Evolutionary conservation across 192 early-diverging fungal species (phyloP), one percentile per base, ranked within the genome.

Genomic region (Backusella westeae): DNA sequence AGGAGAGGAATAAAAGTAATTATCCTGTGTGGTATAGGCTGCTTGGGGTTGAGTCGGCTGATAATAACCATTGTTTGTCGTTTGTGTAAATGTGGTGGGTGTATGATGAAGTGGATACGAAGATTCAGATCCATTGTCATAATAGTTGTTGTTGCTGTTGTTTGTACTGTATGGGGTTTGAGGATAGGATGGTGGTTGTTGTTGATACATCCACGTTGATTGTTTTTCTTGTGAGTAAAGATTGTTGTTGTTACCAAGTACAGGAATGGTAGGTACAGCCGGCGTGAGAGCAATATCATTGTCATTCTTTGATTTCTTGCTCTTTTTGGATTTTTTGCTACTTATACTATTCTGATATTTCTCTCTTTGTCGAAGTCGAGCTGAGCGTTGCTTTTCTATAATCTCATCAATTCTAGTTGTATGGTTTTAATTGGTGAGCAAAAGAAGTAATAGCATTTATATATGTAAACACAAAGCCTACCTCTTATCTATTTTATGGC

Each of bases 401-500:
- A 77, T 56, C 14, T 77, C 76, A 66, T 49, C 34, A 35, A 77
- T 77, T 23, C 76, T 73, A 4, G 21, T 42, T 36, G 39, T n/a
- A 19, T 49, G 17, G 12, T 35, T 72, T 44, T 49, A 32, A 9
- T 56, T 56, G n/a, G 23, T 69, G 42, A 19, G 34, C 4, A 35
- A 69, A 23, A 4, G 21, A 4, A 21, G 2, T 39, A 23, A 41
- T 29, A 8, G 19, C 17, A 49, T 49, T n/a, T 32, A 32, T 32
- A 68, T n/a, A 19, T n/a, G 19, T 6, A 21, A 4, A 69, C 7
- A 10, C 6, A 5, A 3, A 72, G 23, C 8, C 1, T 87, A 93
- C 93, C 94, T 77, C 81, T 96, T 96, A 82, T 96, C 95, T 56
- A 96, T 90, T 81, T 94, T 94, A 84, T 95, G 93, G 70, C 92